These are phyloP conservation scores for Fusarium chlamydosporum DNA, from an alignment of 2,329 filamentous ascomycete species.

Conservation along the genomic window DNA sequence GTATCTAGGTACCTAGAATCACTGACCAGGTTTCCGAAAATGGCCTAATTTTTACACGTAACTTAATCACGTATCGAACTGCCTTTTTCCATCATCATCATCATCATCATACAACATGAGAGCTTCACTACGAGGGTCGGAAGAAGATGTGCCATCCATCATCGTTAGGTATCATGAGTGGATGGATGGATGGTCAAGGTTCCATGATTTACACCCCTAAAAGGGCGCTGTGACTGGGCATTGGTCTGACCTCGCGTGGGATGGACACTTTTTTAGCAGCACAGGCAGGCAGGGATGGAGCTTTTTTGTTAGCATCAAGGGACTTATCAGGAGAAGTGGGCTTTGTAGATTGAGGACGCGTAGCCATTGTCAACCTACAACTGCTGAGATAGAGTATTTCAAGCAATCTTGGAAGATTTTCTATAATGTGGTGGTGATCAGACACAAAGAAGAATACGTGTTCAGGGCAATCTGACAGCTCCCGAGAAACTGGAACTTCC, in stretches of 20 bases:
- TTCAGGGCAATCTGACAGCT: not conserved
- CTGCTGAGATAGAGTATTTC: not conserved
- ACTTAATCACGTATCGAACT: no score
- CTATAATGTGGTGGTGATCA: not conserved
- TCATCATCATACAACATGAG: no score
- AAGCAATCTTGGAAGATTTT: not conserved
- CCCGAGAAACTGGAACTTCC: not conserved
- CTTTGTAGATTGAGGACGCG: constrained; percentile 42
- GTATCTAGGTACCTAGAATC: not conserved
- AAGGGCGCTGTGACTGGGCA: constrained; percentile 21
- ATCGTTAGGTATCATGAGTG: not conserved
- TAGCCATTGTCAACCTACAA: constrained; percentile 30
- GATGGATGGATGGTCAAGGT: not conserved
- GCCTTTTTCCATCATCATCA: no score
- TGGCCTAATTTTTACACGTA: no score
- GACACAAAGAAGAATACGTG: not conserved
- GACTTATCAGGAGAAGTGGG: constrained; percentile 43
- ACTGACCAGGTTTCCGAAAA: no score
- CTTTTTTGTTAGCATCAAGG: constrained; percentile 15
- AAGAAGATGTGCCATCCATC: not conserved
- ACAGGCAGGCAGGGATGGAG: constrained; percentile 13
- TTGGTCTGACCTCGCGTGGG: constrained; percentile 3
- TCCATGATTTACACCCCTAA: constrained; percentile 13
- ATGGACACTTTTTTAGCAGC: constrained; percentile 12
- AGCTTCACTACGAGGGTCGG: no score